Conservation (phyloP, 345 rosid genomes). For the Toxicodendron radicans region DNA sequence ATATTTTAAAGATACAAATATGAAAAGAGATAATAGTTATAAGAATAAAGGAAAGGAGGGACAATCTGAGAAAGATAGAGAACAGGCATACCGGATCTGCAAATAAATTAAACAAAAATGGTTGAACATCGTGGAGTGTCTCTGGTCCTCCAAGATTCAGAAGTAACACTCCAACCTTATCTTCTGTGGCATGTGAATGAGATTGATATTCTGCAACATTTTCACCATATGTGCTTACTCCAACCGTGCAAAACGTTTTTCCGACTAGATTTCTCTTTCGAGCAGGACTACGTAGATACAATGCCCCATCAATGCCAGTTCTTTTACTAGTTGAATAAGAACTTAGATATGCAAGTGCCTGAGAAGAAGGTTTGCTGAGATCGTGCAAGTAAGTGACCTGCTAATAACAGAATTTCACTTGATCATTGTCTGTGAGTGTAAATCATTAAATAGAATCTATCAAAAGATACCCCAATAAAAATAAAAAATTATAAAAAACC, state of each 20-base stretch:
- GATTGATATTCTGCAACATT: constrained; percentile 27
- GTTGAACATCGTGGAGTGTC: constrained; percentile 81
- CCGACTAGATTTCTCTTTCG: constrained; percentile 38
- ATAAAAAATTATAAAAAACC: too few species aligned
- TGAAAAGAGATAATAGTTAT: background rate
- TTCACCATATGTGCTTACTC: constrained; percentile 37
- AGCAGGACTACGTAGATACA: constrained; percentile 12
- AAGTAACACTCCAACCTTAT: constrained; percentile 77
- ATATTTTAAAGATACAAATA: background rate
- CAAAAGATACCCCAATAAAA: too few species aligned
- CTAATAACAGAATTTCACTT: background rate
- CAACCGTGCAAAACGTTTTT: constrained; percentile 40
- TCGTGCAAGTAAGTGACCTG: constrained; percentile 27
- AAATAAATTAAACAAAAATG: constrained; percentile 81
- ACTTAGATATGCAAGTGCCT: constrained; percentile 20
- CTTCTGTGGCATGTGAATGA: constrained; percentile 43
- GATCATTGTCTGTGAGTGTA: too few species aligned
- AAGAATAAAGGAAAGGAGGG: background rate
- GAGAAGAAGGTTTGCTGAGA: constrained; percentile 15
- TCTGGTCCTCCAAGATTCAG: constrained; percentile 90
- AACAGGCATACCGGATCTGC: constrained; percentile 75
- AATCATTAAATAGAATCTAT: too few species aligned
- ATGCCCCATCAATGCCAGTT: constrained; percentile 16
- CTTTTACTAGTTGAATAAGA: constrained; percentile 11
- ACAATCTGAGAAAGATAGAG: background rate